Evolutionary conservation across 257 asterid species (phyloP).

Genomic region (Linderniella brevidens): DNA sequence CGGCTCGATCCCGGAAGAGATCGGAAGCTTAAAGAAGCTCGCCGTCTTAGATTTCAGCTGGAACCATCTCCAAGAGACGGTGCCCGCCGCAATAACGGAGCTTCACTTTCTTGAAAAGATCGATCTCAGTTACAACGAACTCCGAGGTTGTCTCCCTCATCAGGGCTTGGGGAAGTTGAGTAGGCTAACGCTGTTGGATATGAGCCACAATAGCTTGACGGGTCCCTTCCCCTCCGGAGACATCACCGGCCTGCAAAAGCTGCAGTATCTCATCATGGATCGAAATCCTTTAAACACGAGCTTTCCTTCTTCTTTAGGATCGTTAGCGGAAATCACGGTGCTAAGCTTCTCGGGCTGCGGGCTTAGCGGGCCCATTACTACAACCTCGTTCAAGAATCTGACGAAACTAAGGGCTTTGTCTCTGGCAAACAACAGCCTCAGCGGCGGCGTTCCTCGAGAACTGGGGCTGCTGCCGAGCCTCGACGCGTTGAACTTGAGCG

Average conservation of each 20-base stretch:
- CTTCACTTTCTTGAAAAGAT: slow-evolving; percentile 28
- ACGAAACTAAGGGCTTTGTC: slow-evolving; percentile 23
- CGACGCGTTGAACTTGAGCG: slow-evolving; percentile 31
- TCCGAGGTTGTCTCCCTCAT: slow-evolving; percentile 26
- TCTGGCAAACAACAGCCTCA: slow-evolving; percentile 26
- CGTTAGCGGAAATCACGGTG: slow-evolving; percentile 17
- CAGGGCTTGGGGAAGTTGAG: slow-evolving; percentile 21
- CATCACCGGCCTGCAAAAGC: slow-evolving; percentile 16
- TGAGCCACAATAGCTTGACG: slow-evolving; percentile 24
- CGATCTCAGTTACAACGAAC: slow-evolving; percentile 33
- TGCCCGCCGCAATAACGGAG: slow-evolving; percentile 24
- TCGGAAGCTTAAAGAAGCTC: slow-evolving; percentile 19
- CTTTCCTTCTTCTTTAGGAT: slow-evolving; percentile 22
- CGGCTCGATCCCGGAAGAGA: slow-evolving; percentile 29
- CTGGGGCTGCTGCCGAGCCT: slow-evolving; percentile 18
- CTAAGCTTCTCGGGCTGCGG: slow-evolving; percentile 38
- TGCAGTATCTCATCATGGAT: slow-evolving; percentile 41
- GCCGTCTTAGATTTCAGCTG: slow-evolving; percentile 37
- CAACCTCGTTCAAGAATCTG: slow-evolving; percentile 13
- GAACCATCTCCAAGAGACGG: slow-evolving; percentile 13
- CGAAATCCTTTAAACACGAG: slow-evolving; percentile 26
- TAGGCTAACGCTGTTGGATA: slow-evolving; percentile 25
- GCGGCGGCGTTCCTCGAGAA: slow-evolving; percentile 31
- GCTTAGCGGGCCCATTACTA: slow-evolving; percentile 25
- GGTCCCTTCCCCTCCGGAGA: slow-evolving; percentile 39